A percentile compares a stretch with the other conserved stretches of the same genome.
These are phyloP conservation scores for Crucibulum laeve DNA, from an alignment of 768 basidiomycete species.

Conservation along the genomic window DNA sequence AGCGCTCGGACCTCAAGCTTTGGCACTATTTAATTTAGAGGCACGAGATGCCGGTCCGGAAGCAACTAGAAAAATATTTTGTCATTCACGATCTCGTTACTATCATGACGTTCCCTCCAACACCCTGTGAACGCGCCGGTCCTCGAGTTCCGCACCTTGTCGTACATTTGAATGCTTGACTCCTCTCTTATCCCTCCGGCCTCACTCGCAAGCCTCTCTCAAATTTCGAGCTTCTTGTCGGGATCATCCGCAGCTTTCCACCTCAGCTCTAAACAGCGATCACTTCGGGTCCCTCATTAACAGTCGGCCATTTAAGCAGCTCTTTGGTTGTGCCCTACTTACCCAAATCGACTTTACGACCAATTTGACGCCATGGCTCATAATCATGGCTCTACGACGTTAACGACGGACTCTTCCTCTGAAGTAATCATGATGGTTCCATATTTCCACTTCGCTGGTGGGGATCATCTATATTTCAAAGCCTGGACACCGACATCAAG, in stretches of 20 bases:
- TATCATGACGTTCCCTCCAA: too few species aligned
- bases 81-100: neutral
- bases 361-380: slow-evolving; percentile 9
- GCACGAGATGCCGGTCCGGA: neutral
- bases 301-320: neutral
- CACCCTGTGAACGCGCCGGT: too few species aligned
- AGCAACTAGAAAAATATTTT: slow-evolving; percentile 1
- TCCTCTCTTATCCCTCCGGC: neutral
- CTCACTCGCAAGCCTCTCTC: neutral
- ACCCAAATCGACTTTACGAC: neutral
- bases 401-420: slow-evolving; percentile 13
- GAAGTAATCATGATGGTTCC: slow-evolving; percentile 49
- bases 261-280: too few species aligned
- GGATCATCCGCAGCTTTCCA: neutral
- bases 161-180: neutral
- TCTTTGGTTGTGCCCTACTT: neutral
- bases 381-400: slow-evolving; percentile 1
- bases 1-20: too few species aligned
- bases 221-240: too few species aligned
- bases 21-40: slow-evolving; percentile 2
- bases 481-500: slow-evolving; percentile 62
- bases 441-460: slow-evolving; percentile 64
- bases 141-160: too few species aligned
- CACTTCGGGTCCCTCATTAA: too few species aligned
- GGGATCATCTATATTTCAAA: slow-evolving; percentile 65